A percentile compares a stretch with the other conserved stretches of the same genome.
Conservation (phyloP, 805 yeast species). For the Saccharomycopsis fibuligera region DNA sequence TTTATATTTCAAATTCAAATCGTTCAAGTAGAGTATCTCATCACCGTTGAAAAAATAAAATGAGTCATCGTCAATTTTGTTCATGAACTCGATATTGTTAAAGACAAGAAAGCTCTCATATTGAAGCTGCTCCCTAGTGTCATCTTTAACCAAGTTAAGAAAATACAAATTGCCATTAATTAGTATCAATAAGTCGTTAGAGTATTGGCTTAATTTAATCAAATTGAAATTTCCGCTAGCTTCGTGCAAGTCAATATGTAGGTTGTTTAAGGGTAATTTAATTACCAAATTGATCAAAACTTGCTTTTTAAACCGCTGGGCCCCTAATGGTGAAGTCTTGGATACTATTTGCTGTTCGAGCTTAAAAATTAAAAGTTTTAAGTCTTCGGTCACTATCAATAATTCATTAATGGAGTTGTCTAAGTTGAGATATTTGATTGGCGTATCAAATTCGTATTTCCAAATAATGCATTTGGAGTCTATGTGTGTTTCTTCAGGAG, state of each 20-base stretch:
- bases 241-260: constrained; percentile 14
- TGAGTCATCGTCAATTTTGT: constrained; percentile 24
- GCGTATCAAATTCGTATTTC: constrained; percentile 26
- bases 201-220: constrained; percentile 10
- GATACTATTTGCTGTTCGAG: constrained; percentile 20
- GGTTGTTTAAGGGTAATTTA: constrained; percentile 20
- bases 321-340: constrained; percentile 6
- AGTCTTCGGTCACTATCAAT: constrained; percentile 21
- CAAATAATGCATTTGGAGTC: constrained; percentile 26
- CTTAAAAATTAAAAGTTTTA: constrained; percentile 24
- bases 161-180: constrained; percentile 25
- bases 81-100: constrained; percentile 22
- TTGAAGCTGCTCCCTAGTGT: neutral
- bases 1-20: constrained; percentile 1
- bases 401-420: constrained; percentile 22
- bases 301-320: constrained; percentile 11
- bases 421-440: constrained; percentile 23
- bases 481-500: constrained; percentile 20
- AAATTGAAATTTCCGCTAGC: constrained; percentile 20
- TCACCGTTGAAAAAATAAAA: constrained; percentile 37
- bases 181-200: constrained; percentile 24
- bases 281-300: constrained; percentile 17
- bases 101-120: constrained; percentile 18
- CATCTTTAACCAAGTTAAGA: constrained; percentile 16
- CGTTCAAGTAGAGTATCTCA: constrained; percentile 24